A percentile compares a stretch with the other conserved stretches of the same genome.
phyloP scores from a whole-genome alignment of 1,284 basidiomycete genomes.

The Ustilago crameri region DNA sequence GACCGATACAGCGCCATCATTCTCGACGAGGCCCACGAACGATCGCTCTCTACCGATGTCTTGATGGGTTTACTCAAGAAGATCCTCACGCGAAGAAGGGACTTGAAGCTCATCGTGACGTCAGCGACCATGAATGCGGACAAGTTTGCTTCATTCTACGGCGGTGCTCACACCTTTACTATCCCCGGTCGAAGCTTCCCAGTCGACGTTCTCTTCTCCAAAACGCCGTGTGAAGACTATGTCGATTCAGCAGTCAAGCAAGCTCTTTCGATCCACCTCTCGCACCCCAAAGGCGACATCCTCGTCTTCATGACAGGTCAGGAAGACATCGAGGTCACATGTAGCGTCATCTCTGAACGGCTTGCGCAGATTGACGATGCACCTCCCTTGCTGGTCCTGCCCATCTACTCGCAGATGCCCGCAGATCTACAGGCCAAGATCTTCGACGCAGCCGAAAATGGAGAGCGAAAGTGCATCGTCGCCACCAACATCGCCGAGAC shows the following conservation, averaged over 20 bases:
- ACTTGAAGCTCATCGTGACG: constrained; percentile 95
- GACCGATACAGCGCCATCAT: constrained; percentile 96
- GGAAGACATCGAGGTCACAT: constrained; percentile 86
- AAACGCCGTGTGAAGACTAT: constrained; percentile 98
- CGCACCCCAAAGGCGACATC: constrained; percentile 92
- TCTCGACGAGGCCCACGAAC: constrained; percentile 95
- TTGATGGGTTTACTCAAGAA: constrained; percentile 94
- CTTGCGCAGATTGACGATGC: constrained; percentile 90
- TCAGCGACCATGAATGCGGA: constrained; percentile 99
- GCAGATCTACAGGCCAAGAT: constrained; percentile 98
- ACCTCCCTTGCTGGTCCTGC: constrained; percentile 83
- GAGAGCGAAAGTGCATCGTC: constrained; percentile 93
- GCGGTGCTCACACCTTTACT: constrained; percentile 92
- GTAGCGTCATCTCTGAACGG: constrained; percentile 75
- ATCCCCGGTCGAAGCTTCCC: constrained; percentile 99
- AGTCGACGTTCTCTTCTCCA: constrained; percentile 93
- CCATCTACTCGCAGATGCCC: constrained; percentile 99
- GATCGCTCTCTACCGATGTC: constrained; percentile 94
- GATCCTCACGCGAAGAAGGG: constrained; percentile 87
- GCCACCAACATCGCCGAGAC: constrained; percentile 99
- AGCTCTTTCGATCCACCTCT: constrained; percentile 93
- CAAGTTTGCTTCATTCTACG: constrained; percentile 93
- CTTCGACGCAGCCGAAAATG: constrained; percentile 92
- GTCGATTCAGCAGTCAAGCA: constrained; percentile 98
- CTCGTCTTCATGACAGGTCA: constrained; percentile 99